Conservation (phyloP, 768 basidiomycete genomes). For the Hemileccinum rubropunctum region DNA sequence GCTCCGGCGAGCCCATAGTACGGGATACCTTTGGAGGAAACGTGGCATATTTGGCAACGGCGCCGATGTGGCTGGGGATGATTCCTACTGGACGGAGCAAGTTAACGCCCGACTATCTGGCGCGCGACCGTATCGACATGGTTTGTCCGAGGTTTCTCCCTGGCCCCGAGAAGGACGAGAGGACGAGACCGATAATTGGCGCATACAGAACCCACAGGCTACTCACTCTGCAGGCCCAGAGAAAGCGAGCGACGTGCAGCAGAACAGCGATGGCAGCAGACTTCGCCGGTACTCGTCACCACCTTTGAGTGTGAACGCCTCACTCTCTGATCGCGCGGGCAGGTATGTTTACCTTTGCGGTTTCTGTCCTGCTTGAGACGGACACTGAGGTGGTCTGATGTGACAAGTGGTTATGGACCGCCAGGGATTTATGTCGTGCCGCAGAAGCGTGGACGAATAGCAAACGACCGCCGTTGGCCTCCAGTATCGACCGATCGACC, state of each 20-base stretch:
- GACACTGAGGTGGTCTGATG: not conserved
- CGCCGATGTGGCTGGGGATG: not conserved
- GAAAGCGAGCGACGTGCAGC: not conserved
- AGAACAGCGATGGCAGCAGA: not conserved
- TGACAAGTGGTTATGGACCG: constrained; percentile 1
- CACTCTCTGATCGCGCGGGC: not conserved
- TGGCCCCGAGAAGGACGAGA: constrained; percentile 4
- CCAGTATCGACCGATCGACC: not conserved
- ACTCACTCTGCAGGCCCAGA: not conserved
- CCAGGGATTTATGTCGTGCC: constrained; percentile 17
- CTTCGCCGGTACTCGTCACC: constrained; percentile 8
- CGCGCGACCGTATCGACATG: not conserved
- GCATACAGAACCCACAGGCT: not conserved
- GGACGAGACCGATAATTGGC: constrained; percentile 12
- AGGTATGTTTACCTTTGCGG: not conserved
- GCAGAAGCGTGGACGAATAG: constrained; percentile 11
- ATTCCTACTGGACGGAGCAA: constrained; percentile 10
- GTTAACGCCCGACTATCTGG: constrained; percentile 5
- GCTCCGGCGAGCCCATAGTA: constrained; percentile 1
- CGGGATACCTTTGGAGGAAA: not conserved
- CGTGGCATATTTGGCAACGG: not conserved
- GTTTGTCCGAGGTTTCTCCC: not conserved
- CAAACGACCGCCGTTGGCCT: not conserved
- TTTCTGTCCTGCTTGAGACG: not conserved
- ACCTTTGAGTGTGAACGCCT: not conserved